phyloP scores from a whole-genome alignment of 139 green algal species.

The Yamagishiella unicocca region DNA sequence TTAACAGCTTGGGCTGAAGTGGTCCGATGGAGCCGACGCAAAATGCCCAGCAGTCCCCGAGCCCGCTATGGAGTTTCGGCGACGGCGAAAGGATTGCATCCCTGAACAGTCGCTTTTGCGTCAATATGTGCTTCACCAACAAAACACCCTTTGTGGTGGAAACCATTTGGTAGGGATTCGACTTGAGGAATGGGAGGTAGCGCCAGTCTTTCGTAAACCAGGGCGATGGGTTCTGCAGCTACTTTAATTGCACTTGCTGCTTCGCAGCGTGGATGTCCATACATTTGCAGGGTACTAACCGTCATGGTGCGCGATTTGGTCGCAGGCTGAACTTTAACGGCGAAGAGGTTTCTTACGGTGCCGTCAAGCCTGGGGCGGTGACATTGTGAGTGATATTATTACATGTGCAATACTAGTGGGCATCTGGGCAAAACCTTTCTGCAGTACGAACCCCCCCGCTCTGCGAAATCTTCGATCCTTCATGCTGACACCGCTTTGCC shows the following conservation, averaged over 20 bases:
- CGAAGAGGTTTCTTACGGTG: not conserved
- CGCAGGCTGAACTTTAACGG: constrained; percentile 26
- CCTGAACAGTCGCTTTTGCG: constrained; percentile 7
- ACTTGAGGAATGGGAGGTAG: not conserved
- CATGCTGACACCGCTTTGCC: not conserved
- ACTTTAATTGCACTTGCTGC: not conserved
- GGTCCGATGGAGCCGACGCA: no score
- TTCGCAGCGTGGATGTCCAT: not conserved
- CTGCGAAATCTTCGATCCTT: not conserved
- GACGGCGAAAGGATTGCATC: not conserved
- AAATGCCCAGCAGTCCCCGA: no score
- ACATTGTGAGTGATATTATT: not conserved
- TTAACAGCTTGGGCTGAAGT: no score
- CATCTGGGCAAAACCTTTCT: not conserved
- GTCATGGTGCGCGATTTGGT: not conserved
- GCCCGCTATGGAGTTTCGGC: not conserved
- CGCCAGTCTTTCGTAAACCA: not conserved
- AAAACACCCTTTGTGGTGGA: not conserved
- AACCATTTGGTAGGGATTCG: not conserved
- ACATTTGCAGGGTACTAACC: not conserved
- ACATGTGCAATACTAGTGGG: not conserved
- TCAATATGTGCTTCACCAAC: constrained; percentile 28
- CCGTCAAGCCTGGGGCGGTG: not conserved
- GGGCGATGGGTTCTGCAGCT: not conserved
- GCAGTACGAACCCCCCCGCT: not conserved